Evolutionary conservation across 1,284 basidiomycete genomes (phyloP), one percentile per base, ranked within the genome.

Genomic region (Peniophora sp.): DNA sequence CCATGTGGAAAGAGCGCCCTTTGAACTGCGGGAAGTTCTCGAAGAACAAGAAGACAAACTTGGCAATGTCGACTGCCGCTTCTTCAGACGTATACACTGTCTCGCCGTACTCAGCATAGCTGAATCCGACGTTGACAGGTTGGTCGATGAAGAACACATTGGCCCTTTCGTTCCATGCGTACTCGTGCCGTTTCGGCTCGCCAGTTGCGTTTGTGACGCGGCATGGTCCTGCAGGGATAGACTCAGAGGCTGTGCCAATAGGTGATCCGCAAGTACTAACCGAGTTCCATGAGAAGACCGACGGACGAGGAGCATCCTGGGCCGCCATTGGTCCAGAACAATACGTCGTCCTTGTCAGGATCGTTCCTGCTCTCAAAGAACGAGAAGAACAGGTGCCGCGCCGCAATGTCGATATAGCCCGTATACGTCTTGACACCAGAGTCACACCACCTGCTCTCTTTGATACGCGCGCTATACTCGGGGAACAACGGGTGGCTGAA

Each of bases 21-120:
- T 83, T 76, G 68, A 84, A 85, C 56, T 83, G 72, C 44, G 60
- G 66, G 60, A 90, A 89, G 39, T 83, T 74, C 56, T 88, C 81
- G 57, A 88, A 88, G 68, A 88, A 88, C 27, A 87, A 80, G 18
- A 76, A 68, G 3, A 88, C 69, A 58, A 88, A 88, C 0, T 80
- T 76, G 3, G 81, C 80, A 3, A 88, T 75, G 60, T 89, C 85
- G 47, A 72, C 68, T 0, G 82, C 86, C 0, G 81, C 85, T 48
- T 86, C 80, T 60, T 87, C 81, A 0, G 54, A 47, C 15, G 52
- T 50, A 27, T 49, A 45, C 52, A 32, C 27, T 5, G 27, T 32
- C 27, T 32, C 27, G 27, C 27, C 27, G 27, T 32, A 32, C 27
- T 32, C 27, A 12, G 27, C 27, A 12, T 32, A 32, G 27, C 27